Evolutionary conservation across 2,329 filamentous ascomycete species (phyloP).

Genomic region (Curvularia verruculosa): DNA sequence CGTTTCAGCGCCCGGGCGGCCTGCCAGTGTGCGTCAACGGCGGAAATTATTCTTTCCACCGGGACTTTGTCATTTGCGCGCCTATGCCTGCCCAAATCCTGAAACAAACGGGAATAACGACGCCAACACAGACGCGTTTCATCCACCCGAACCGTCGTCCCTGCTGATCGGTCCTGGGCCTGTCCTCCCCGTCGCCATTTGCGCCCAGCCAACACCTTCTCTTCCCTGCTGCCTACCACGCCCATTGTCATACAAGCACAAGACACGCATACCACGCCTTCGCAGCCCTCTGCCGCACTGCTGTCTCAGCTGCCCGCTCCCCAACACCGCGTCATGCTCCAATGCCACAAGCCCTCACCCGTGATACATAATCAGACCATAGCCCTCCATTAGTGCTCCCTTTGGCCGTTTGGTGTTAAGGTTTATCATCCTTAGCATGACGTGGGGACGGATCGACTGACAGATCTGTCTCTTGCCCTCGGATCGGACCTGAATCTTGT

Average conservation of each 20-base stretch:
- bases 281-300: conserved; percentile 11
- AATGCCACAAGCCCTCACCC: background rate
- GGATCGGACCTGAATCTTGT: background rate
- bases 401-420: background rate
- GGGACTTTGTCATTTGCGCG: conserved; percentile 4
- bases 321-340: conserved; percentile 3
- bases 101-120: conserved; percentile 30
- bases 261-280: conserved; percentile 6
- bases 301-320: conserved; percentile 11
- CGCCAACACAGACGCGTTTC: conserved; percentile 28
- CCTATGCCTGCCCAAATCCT: conserved; percentile 17
- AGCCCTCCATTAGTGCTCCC: background rate
- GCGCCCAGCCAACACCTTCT: conserved; percentile 12
- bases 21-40: background rate
- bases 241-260: conserved; percentile 11
- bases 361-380: background rate
- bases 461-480: background rate
- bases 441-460: background rate
- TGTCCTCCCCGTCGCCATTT: conserved; percentile 9
- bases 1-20: conserved; percentile 5
- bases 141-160: conserved; percentile 28
- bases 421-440: background rate
- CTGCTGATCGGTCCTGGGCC: conserved; percentile 20
- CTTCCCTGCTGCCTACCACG: conserved; percentile 5
- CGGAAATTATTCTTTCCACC: conserved; percentile 3